phyloP scores from a whole-genome alignment of 2,329 filamentous ascomycete genomes.

The Fusarium sacchari region DNA sequence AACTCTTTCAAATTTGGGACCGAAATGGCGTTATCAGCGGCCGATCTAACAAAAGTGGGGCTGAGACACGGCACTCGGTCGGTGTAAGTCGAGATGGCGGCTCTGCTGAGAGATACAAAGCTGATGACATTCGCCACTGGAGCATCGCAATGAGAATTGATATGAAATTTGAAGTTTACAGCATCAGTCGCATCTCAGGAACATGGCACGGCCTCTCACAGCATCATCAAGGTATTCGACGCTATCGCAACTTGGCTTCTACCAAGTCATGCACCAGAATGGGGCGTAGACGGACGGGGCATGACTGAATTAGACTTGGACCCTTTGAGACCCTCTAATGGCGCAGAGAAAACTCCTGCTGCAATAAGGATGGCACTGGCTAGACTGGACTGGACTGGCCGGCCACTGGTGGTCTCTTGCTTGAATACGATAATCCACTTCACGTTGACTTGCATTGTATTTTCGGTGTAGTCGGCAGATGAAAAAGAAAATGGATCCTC shows the following conservation, averaged over 20 bases:
- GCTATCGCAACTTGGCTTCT: conserved; percentile 14
- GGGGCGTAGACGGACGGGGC: conserved; percentile 31
- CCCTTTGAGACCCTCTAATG: conserved; percentile 21
- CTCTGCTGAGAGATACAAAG: conserved; percentile 30
- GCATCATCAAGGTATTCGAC: background rate
- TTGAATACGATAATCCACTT: background rate
- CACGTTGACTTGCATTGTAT: background rate
- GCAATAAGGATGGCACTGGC: background rate
- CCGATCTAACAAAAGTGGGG: conserved; percentile 42
- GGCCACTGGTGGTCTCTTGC: background rate
- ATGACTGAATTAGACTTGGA: conserved; percentile 7
- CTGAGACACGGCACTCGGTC: conserved; percentile 39
- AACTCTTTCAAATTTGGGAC: conserved; percentile 38
- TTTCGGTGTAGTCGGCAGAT: conserved; percentile 15
- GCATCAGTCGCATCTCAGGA: background rate
- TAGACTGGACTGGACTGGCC: background rate
- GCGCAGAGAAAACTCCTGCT: conserved; percentile 14
- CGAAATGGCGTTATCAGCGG: conserved; percentile 43
- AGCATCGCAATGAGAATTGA: conserved; percentile 1
- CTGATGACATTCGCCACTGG: conserved; percentile 26
- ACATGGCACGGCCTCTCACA: background rate
- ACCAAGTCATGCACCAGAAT: conserved; percentile 29
- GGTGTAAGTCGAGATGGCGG: conserved; percentile 10
- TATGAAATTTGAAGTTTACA: background rate
- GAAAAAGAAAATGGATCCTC: conserved; percentile 4